Base-by-base conservation (phyloP, 2,329 filamentous ascomycete genomes). In the Aspergillus neotritici region DNA sequence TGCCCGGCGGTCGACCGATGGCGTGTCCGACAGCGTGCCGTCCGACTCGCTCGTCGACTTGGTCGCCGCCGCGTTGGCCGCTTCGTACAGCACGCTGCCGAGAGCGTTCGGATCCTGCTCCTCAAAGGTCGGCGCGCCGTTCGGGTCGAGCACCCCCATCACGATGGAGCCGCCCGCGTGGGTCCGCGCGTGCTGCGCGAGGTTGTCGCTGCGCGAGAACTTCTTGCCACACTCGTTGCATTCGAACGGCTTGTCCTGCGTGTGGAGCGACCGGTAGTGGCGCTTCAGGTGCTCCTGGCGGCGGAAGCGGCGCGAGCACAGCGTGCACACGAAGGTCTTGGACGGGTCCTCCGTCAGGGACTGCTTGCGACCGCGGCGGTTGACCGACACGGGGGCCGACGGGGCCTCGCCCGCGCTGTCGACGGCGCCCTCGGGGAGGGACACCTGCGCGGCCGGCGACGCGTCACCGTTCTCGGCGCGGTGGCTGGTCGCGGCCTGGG, bases 191-290 rank as follows among this genome's bases (percentile, higher is more conserved):
- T 98, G 93, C 72, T 98, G 93, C 16, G 89, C 87, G 12, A 98
- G 80, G 75, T 98, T 98, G 72, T 98, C 93, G 57, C 87, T 94
- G 59, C 93, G 85, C 14, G 91, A 97, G 74, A 97, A 98, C 76
- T 94, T 96, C 84, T 98, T 98, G 58, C 93, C 91, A 62, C 93
- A 98, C 73, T 98, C 91, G 54, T 83, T 80, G 77, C 93, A 98
- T 73, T 94, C 88, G 61, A 97, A 98, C 4, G 93, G 93, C 82
- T 97, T 98, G 66, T 97, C 93, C 63, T 94, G 85, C 1, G 93
- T 98, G 77, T 98, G 93, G 37, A 98, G 87, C 46, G 93, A 97
- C 57, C 93, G 84, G 77, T 95, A 95, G 76, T 98, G 93, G 51
- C 93, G 87, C 82, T 98, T 98, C 48, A 98, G 81, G 64, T 98